Evolutionary conservation across 176 grass and related monocot genomes (phyloP).

Genomic region (Raddia guianensis): DNA sequence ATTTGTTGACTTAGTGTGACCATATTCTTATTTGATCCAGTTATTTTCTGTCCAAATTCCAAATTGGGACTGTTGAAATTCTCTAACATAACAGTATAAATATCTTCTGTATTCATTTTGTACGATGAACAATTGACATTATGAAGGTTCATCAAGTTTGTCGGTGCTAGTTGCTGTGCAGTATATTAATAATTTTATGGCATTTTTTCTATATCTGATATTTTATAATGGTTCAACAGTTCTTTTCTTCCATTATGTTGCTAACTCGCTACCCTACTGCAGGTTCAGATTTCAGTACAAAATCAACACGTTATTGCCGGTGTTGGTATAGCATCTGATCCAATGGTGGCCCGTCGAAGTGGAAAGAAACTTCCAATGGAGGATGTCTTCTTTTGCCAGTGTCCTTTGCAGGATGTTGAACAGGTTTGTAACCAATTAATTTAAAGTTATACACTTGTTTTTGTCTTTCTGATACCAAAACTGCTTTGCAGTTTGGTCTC

Average conservation of each 20-base stretch:
- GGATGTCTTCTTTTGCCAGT: conserved; percentile 69
- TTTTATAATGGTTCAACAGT: not conserved
- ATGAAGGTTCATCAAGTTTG: not conserved
- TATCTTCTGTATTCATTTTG: not conserved
- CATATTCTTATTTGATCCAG: not conserved
- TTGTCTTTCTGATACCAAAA: conserved; percentile 28
- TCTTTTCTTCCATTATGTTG: conserved; percentile 8
- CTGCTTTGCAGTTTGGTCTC: conserved; percentile 75
- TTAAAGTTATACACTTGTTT: conserved; percentile 16
- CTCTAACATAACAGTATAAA: not conserved
- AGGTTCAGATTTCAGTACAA: conserved; percentile 65
- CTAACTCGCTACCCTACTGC: conserved; percentile 6
- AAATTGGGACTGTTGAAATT: not conserved
- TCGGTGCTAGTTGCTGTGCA: not conserved
- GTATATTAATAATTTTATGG: not conserved
- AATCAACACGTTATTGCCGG: conserved; percentile 57
- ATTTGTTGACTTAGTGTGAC: not conserved
- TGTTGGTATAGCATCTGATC: conserved; percentile 78
- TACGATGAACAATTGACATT: not conserved
- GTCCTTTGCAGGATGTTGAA: conserved; percentile 62
- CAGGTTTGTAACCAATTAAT: conserved; percentile 54
- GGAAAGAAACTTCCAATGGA: conserved; percentile 80
- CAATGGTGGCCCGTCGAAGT: conserved; percentile 67
- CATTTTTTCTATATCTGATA: not conserved
- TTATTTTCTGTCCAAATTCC: not conserved